Evolutionary conservation across 495 filamentous ascomycete genomes (phyloP), one percentile per base, ranked within the genome.

Genomic region (Penicillium malachiteum): DNA sequence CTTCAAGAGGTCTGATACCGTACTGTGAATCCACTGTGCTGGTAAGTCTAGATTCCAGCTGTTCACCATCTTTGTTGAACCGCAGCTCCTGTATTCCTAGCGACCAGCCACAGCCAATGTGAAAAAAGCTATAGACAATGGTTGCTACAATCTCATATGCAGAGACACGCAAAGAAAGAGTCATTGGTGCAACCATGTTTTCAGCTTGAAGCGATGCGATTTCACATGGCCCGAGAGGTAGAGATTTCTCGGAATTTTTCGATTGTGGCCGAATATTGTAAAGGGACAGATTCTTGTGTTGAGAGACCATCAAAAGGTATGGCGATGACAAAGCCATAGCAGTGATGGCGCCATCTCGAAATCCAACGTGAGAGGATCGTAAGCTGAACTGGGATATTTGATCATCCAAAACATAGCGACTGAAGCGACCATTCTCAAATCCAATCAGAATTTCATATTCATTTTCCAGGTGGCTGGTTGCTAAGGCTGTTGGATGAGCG

Each of bases 61-160:
- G 78, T 31, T 77, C 68, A 7, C 84, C 85, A 35, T 63, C 66
- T 55, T 59, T 73, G 46, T 71, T 68, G 21, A 96, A 78, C 21
- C 86, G 85, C 18, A 96, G 68, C 67, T 97, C 93, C 72, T 98
- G 94, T 16, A 97, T 83, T 1, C 91, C 92, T 9, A 96, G 78
- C 8, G 90, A 90, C 91, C 92, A 98, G 14, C 91, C 91, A 47
- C 73, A 75, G 18, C 75, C 72, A 56, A 75, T 65, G n/a, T 75
- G 75, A 47, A 65, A 74, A 58, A 78, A 78, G 40, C 74, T 86
- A 70, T 96, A 97, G 5, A 93, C 93, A 48, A 97, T 88, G 10
- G 89, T 91, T 2, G 89, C 87, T 8, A 89, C 79, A 5, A 92
- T 83, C 12, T 80, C 78, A 5, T 75, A 70, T 0, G 80, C 59